Conservation (phyloP, 805 yeast genomes). For the Kodamaea leandrae region DNA sequence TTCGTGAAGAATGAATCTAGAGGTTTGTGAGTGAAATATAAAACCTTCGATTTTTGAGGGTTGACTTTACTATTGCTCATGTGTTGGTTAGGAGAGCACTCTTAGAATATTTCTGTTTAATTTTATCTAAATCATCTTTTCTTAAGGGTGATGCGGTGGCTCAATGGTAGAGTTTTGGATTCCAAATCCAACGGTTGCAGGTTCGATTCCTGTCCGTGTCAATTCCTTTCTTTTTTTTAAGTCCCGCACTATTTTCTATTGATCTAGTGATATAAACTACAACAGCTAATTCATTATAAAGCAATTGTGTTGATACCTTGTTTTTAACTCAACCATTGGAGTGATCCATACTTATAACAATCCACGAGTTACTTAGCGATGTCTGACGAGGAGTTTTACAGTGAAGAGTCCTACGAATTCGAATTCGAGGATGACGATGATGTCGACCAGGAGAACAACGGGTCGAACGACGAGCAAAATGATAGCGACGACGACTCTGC, state of each 20-base stretch:
- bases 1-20: no score
- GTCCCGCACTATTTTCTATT: background rate
- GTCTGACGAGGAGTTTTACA: conserved; percentile 18
- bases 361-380: conserved; percentile 1
- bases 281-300: background rate
- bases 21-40: no score
- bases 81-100: no score
- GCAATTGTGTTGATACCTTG: background rate
- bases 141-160: conserved; percentile 21
- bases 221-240: conserved; percentile 11
- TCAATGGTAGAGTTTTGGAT: conserved; percentile 23
- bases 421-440: conserved; percentile 19
- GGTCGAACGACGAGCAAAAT: conserved; percentile 2
- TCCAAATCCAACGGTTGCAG: conserved; percentile 23
- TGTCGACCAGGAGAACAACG: conserved; percentile 6
- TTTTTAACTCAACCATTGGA: background rate
- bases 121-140: background rate
- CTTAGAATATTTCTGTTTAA: no score
- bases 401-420: conserved; percentile 17
- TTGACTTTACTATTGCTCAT: no score
- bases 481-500: conserved; percentile 9
- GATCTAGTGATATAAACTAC: background rate
- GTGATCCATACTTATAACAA: background rate
- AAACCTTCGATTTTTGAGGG: no score
- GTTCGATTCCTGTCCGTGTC: conserved; percentile 25